Base-by-base conservation (phyloP, 345 rosid species). In the Syzygium aromaticum region DNA sequence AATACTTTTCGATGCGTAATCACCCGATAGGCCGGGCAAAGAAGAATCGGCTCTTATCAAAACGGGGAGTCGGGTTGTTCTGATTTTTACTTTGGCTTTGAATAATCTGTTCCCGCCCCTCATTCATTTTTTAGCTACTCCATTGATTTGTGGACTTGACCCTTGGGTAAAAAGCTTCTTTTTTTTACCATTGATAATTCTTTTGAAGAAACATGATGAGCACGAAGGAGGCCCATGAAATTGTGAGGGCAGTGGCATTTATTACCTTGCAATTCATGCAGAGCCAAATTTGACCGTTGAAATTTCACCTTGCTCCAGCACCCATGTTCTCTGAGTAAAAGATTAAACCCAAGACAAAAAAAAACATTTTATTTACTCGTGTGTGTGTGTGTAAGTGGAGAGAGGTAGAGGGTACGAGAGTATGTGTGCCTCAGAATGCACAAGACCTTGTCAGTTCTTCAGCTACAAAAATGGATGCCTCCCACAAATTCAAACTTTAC, bases 361-460 rank as follows among this genome's bases (percentile, higher is more conserved):
- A 33, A 33, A 33, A 17, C 14, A 33, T 33, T 11, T 67, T 2
- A 19, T 10, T 67, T 33, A 67, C 13, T 59, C 0, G 30, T 25
- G 64, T n/a, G 52, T 51, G 12, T 22, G n/a, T 6, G 25, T 19
- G 25, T 19, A 1, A 54, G 57, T 43, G n/a, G 73, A 63, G 77
- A 22, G 59, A 54, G 59, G 23, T 11, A 3, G 54, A 64, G 33
- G 17, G 22, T 3, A 16, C 3, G 78, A 73, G 49, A 73, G 80
- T 90, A 90, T 84, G 80, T 86, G 90, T 52, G 80, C 80, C 49
- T 73, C 80, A 38, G 80, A 73, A 38, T 73, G 5, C 80, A 73
- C 80, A 38, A 38, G 80, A 19, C 80, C 49, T 38, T 73, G 80
- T 73, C 80, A 73, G 80, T 73, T 73, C 80, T 73, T 38, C 80